Evolutionary conservation across 495 filamentous ascomycete genomes (phyloP).

Genomic region (Penicillium longicatenatum): DNA sequence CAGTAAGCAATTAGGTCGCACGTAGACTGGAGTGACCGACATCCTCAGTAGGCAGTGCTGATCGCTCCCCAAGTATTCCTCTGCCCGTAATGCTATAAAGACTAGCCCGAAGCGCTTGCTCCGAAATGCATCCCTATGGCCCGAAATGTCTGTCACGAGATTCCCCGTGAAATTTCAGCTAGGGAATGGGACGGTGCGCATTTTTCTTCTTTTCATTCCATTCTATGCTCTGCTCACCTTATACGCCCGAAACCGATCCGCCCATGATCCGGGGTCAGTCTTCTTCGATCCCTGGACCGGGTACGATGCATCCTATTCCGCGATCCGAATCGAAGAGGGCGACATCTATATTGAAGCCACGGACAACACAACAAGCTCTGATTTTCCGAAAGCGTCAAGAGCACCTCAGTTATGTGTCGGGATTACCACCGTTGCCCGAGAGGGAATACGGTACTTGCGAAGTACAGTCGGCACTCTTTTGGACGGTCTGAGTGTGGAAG

Average conservation of each 20-base stretch:
- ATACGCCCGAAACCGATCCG: constrained; percentile 5
- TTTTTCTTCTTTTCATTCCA: constrained; percentile 9
- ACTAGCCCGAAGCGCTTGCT: too few species aligned
- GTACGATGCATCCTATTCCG: constrained; percentile 21
- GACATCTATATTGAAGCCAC: constrained; percentile 10
- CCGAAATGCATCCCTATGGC: too few species aligned
- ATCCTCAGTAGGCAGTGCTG: too few species aligned
- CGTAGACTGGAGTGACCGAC: too few species aligned
- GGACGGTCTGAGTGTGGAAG: constrained; percentile 42
- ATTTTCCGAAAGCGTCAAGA: background rate
- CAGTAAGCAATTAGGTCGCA: too few species aligned
- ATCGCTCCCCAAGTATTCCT: too few species aligned
- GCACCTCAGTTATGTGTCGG: constrained; percentile 23
- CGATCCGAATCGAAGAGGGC: constrained; percentile 8
- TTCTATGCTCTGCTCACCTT: constrained; percentile 7
- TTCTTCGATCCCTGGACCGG: constrained; percentile 18
- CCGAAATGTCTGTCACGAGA: too few species aligned
- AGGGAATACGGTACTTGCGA: constrained; percentile 37
- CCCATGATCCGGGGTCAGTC: constrained; percentile 13
- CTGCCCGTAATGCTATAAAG: too few species aligned
- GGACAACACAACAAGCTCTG: background rate
- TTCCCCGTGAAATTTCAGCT: too few species aligned
- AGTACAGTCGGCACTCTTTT: constrained; percentile 49
- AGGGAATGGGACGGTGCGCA: background rate
- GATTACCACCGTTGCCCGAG: constrained; percentile 20